Evolutionary conservation across 1,284 basidiomycete species (phyloP).

Genomic region (Leccinum pachyderme): DNA sequence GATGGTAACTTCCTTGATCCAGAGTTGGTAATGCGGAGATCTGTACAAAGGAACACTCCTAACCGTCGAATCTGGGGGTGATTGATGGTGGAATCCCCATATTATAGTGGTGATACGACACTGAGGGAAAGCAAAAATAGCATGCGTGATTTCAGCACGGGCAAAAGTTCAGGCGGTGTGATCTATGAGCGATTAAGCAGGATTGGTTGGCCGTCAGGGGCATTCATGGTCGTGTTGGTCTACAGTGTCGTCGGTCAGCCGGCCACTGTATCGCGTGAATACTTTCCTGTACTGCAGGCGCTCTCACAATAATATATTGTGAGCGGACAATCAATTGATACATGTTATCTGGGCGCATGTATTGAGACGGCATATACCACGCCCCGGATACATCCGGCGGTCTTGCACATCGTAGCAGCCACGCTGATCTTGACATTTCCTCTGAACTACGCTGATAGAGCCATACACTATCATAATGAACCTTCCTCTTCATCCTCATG

Average conservation of each 20-base stretch:
- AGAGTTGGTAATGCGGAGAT: neutral
- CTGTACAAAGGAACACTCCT: neutral
- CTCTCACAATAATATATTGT: too few relatives aligned
- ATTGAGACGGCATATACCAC: neutral
- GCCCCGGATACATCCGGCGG: neutral
- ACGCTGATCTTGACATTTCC: neutral
- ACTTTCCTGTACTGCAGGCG: neutral
- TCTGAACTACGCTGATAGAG: neutral
- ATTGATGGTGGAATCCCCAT: neutral
- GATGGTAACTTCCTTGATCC: neutral
- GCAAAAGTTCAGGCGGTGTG: neutral
- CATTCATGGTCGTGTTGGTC: neutral
- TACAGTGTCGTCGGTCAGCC: neutral
- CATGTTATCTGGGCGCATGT: neutral
- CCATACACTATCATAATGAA: conserved; percentile 14
- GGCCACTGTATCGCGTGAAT: neutral
- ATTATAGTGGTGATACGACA: neutral
- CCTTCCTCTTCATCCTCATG: neutral
- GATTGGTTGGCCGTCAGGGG: neutral
- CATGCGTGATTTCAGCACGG: neutral
- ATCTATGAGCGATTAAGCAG: neutral
- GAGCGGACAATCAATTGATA: neutral
- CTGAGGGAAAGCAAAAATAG: neutral
- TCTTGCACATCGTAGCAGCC: neutral
- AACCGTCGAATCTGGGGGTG: neutral